Percentiles rank a stretch among this genome's conserved stretches.
Conservation (phyloP, 2,329 filamentous ascomycete species). For the Teratosphaeriaceae sp. region DNA sequence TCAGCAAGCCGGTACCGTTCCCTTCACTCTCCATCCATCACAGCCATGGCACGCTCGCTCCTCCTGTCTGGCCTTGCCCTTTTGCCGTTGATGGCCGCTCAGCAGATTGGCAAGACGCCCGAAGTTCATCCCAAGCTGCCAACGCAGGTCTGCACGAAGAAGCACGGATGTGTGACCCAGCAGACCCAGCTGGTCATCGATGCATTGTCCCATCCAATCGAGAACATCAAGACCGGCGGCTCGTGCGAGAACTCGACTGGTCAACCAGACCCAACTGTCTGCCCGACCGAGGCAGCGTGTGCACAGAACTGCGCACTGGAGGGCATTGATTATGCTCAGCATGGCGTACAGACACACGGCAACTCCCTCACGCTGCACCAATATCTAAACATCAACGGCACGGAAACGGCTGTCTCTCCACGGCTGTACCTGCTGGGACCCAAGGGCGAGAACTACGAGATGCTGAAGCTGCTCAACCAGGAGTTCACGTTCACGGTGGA, state of each 20-base stretch:
- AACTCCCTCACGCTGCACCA: slow-evolving; percentile 41
- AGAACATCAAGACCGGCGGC: slow-evolving; percentile 29
- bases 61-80: neutral
- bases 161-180: slow-evolving; percentile 36
- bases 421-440: slow-evolving; percentile 60
- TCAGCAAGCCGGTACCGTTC: too few relatives aligned
- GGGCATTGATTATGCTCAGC: slow-evolving; percentile 52
- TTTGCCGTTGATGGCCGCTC: slow-evolving; percentile 18
- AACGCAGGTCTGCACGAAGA: slow-evolving; percentile 30
- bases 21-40: too few relatives aligned
- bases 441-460: slow-evolving; percentile 55
- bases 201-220: slow-evolving; percentile 39
- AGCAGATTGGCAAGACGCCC: slow-evolving; percentile 34
- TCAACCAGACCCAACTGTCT: slow-evolving; percentile 34
- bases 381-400: slow-evolving; percentile 31
- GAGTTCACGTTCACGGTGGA: slow-evolving; percentile 71
- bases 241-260: slow-evolving; percentile 37
- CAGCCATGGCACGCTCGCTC: slow-evolving; percentile 4
- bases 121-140: slow-evolving; percentile 35
- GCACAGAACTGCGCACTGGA: slow-evolving; percentile 52
- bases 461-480: slow-evolving; percentile 58
- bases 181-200: slow-evolving; percentile 34
- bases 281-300: slow-evolving; percentile 37
- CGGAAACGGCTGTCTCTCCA: slow-evolving; percentile 28
- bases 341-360: slow-evolving; percentile 47